Evolutionary conservation across 164 flowering plant genomes (phyloP).

Genomic region (Nymphaea thermarum): DNA sequence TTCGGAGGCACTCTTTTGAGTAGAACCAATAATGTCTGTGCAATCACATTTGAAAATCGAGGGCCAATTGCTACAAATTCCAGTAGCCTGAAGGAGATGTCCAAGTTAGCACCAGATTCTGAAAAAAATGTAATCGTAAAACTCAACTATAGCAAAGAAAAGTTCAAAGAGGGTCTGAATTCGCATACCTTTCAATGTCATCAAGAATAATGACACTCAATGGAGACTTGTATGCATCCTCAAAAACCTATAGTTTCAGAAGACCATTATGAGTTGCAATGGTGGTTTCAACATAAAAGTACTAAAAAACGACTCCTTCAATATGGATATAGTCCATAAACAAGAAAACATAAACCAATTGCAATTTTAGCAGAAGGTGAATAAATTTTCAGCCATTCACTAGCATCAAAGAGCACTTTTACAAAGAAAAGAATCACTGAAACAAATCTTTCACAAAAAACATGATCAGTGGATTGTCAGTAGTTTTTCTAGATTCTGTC

Average conservation of each 20-base stretch:
- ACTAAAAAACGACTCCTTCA: too few species aligned
- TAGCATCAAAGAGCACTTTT: neutral
- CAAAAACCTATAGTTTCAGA: constrained; percentile 55
- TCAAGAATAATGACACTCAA: constrained; percentile 86
- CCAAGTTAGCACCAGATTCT: neutral
- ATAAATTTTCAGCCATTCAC: neutral
- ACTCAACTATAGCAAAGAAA: neutral
- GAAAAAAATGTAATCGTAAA: neutral
- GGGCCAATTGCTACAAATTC: constrained; percentile 92
- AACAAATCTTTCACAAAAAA: neutral
- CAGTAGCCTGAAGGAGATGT: constrained; percentile 38
- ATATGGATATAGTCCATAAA: too few species aligned
- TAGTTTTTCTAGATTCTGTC: neutral
- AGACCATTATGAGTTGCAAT: neutral
- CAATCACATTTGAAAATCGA: constrained; percentile 84
- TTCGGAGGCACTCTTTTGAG: constrained; percentile 90
- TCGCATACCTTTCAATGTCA: constrained; percentile 83
- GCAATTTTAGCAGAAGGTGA: neutral
- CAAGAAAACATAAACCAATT: neutral
- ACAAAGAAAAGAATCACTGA: neutral
- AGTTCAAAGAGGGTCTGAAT: neutral
- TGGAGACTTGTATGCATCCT: constrained; percentile 95
- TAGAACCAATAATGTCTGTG: constrained; percentile 80
- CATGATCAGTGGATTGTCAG: too few species aligned
- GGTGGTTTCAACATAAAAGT: neutral